Evolutionary conservation across 176 grass and related monocot species (phyloP), one percentile per base, ranked within the genome.

Genomic region (Oryza brachyantha): DNA sequence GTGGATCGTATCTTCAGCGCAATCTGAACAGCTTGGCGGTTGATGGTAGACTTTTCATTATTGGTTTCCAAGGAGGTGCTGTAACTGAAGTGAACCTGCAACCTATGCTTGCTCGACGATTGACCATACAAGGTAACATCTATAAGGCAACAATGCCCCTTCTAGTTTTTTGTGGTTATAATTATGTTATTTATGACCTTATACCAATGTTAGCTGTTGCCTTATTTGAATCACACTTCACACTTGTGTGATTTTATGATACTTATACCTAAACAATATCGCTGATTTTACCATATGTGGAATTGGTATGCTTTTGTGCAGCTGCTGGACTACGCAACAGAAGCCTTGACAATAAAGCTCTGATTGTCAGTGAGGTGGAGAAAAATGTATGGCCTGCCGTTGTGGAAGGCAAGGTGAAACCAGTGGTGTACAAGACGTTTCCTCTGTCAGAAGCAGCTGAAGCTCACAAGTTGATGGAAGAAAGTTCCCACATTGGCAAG

Each of bases 21-120:
- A 94, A 97, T 61, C 80, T 94, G 35, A 80, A 92, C 35, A 85
- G 89, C 80, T 88, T 97, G 83, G 74, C 50, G 73, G 50, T 94
- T 31, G 91, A 90, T 85, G 95, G 95, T 31, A 90, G 91, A 75
- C 83, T 94, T 60, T 94, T 97, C 77, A 88, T 97, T 59, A 94
- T 97, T 46, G 89, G 91, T 40, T 88, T 97, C 70, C 85, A 85
- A 84, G 91, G 91, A 29, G 91, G 91, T 11, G 22, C 59, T 7
- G 43, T 71, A 21, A 61, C 84, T 38, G 55, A 94, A 83, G 80
- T 90, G 72, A 94, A 90, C 38, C 70, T 94, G 40, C 82, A 88
- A 59, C 57, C 79, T 25, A 74, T 98, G 62, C 38, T 98, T 73
- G 82, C 87, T 36, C 85, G 75, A 46, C 80, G 89, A 61, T 86